Base-by-base conservation (phyloP, 1,284 basidiomycete genomes). In the Microbotryomycetes sp. region DNA sequence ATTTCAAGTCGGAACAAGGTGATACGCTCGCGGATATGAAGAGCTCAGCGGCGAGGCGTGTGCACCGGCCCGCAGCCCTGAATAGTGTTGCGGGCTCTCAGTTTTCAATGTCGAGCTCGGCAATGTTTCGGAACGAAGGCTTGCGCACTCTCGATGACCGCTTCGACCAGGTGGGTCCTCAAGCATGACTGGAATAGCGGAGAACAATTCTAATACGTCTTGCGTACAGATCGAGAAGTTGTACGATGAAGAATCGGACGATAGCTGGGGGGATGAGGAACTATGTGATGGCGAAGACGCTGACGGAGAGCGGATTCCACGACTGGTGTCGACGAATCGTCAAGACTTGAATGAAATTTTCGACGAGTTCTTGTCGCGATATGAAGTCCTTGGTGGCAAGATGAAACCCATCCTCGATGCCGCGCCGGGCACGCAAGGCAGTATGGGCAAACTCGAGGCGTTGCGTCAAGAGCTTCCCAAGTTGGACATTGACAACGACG, bases 31-130 rank as follows among this genome's bases (percentile, higher is more conserved):
- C 66, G 4, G 75, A 63, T 69, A 74, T 75, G 62, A 76, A 71
- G 74, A 78, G 66, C 85, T 91, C 60, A 80, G 86, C 52, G 87
- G 90, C 50, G 85, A 85, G 29, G 88, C 87, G 79, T 81, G 83
- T 70, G 80, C 85, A 62, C 69, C 80, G 88, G 69, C 72, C 55
- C 86, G 91, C 68, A 89, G 88, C 2, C 18, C 48, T 41, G 21
- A 59, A 54, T 11, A 52, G 45, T 35, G 64, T 66, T 1, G 54
- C 51, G 2, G 70, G 68, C 2, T 90, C 89, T 23, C 90, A 89
- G 13, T 93, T 92, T 79, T 90, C 87, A 73, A 97, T 99, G 94
- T 94, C 88, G 72, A 92, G 89, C 70, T 93, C 91, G 3, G 91
- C 91, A 26, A 92, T 98, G 88, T 90, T 85, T 77, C 82, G 96